Base-by-base conservation (phyloP, 352 stramenopile genomes). In the Globisporangium heterothallicum region DNA sequence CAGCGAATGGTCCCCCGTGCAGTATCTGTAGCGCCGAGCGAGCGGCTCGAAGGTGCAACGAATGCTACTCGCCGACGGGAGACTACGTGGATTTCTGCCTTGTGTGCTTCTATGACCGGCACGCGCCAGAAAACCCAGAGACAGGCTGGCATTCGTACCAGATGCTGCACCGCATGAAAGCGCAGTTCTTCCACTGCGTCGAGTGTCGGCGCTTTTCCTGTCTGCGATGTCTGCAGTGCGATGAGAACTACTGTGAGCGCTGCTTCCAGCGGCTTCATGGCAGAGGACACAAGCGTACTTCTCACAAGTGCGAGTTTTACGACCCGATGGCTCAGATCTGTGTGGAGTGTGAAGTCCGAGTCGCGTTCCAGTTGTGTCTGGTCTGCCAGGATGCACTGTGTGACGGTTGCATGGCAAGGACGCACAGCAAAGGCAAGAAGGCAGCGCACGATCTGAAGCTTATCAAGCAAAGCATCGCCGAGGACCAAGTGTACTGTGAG, bases 71-170 rank as follows among this genome's bases (percentile, higher is more conserved):
- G 3, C 9, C 59, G 4, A 49, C 48, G 0, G 82, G 82, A 3
- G 82, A 91, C 56, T 91, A 82, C 50, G 58, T 90, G 27, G 71
- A 93, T 53, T 74, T 75, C 48, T 93, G 82, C 24, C 64, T 91
- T 24, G 74, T 66, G 19, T 93, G 82, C 60, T 93, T 86, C 59
- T 85, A 70, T 47, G 72, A 90, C 38, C 49, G 40, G 2, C 77
- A 90, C 27, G 62, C 73, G 8, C 52, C 56, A 12, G 54, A 65
- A 32, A 53, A 60, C 26, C 42, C 58, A 6, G 52, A 53, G 32
- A 70, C 58, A 18, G 49, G 35, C n/a, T 84, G 70, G 76, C 82
- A 93, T 61, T 59, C 75, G 41, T 93, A 86, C 61, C 65, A 62
- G 42, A 49, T 66, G 18, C 55, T 93, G 42, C 72, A 79, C 38